These are phyloP conservation scores for Aurinia saxatilis DNA, from an alignment of 345 rosid species.

Conservation along the genomic window DNA sequence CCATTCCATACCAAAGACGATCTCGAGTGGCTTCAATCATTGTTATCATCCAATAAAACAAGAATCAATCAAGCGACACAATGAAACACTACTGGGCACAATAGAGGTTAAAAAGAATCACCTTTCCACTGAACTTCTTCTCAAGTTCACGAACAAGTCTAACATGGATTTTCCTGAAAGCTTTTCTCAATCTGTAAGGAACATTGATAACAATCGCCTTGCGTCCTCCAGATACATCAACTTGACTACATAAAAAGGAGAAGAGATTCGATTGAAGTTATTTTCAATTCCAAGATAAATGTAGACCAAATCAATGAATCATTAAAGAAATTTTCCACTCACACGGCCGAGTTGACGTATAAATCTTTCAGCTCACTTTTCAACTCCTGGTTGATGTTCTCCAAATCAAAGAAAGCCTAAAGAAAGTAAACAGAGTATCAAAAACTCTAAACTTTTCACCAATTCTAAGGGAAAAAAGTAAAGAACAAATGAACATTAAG, in stretches of 20 bases:
- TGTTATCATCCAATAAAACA: not conserved
- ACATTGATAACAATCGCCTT: constrained; percentile 74
- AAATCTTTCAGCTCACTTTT: constrained; percentile 87
- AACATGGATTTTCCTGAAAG: constrained; percentile 65
- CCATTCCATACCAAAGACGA: not conserved
- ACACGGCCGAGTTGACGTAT: constrained; percentile 66
- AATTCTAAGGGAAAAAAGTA: not conserved
- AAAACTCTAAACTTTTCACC: too few species aligned
- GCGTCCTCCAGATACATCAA: constrained; percentile 68
- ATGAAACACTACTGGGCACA: not conserved
- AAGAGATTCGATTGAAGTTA: not conserved
- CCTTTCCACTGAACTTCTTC: constrained; percentile 92
- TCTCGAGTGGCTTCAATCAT: not conserved
- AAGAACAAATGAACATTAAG: not conserved
- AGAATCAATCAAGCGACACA: not conserved
- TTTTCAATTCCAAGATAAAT: not conserved
- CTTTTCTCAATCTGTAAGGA: constrained; percentile 80
- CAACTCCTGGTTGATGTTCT: constrained; percentile 66
- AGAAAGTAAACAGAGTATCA: not conserved
- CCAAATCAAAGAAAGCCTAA: constrained; percentile 81
- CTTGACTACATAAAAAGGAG: constrained; percentile 38
- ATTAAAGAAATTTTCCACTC: constrained; percentile 18
- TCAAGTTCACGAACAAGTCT: constrained; percentile 86
- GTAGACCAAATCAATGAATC: not conserved
- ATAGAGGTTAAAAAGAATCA: not conserved